A percentile compares a stretch with the other conserved stretches of the same genome.
These are phyloP conservation scores for Rachicladosporium sp. DNA, from an alignment of 2,329 filamentous ascomycete genomes.

Conservation along the genomic window DNA sequence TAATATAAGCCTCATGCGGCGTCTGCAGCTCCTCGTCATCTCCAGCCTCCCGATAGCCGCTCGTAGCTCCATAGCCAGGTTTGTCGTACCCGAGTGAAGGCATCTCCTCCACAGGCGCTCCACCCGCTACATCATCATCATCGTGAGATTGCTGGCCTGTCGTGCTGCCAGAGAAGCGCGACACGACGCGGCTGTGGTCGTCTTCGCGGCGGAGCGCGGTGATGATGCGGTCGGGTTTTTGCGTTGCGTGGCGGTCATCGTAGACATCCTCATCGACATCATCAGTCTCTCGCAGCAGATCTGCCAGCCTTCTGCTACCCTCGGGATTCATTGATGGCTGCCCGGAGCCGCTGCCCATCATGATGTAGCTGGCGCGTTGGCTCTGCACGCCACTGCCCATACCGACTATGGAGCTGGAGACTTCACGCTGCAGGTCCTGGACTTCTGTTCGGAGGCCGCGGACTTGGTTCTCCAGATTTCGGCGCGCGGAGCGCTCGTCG, in stretches of 20 bases:
- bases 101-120: conserved; percentile 14
- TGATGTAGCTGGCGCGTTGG: conserved; percentile 16
- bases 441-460: conserved; percentile 18
- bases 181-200: not conserved
- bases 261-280: conserved; percentile 5
- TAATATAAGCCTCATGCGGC: conserved; percentile 17
- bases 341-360: conserved; percentile 4
- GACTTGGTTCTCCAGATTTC: conserved; percentile 22
- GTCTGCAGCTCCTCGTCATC: conserved; percentile 10
- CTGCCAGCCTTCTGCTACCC: conserved; percentile 10
- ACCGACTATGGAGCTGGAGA: conserved; percentile 8
- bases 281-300: conserved; percentile 17
- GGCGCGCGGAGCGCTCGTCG: conserved; percentile 24
- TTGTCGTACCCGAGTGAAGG: conserved; percentile 7
- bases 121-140: conserved; percentile 1
- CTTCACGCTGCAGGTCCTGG: conserved; percentile 19
- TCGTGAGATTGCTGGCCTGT: conserved; percentile 7
- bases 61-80: not conserved
- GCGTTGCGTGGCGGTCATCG: conserved; percentile 4
- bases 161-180: conserved; percentile 4
- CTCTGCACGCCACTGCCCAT: conserved; percentile 7
- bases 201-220: conserved; percentile 5
- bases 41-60: too few species aligned
- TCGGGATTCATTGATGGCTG: not conserved
- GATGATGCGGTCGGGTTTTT: too few species aligned